Conservation (phyloP, 2,329 filamentous ascomycete genomes). For the Paecilomyces niveus region DNA sequence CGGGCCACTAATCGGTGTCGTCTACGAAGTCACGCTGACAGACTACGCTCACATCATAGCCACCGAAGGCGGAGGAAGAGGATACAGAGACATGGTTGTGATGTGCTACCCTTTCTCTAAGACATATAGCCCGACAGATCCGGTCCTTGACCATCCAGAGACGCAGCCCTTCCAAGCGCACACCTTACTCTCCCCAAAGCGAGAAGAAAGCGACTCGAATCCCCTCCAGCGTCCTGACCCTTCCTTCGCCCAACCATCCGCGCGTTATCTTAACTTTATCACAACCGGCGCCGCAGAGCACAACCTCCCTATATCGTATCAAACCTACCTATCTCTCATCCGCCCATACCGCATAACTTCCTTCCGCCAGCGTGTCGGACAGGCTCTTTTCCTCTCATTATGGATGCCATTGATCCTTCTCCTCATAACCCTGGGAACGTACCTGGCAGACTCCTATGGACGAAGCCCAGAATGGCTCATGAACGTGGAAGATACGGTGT, state of each 20-base stretch:
- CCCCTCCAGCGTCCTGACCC: constrained; percentile 56
- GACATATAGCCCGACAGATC: constrained; percentile 37
- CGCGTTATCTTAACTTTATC: constrained; percentile 76
- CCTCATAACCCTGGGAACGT: constrained; percentile 37
- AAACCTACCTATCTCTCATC: constrained; percentile 61
- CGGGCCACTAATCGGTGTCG: constrained; percentile 81
- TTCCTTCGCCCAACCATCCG: constrained; percentile 72
- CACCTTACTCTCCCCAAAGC: constrained; percentile 66
- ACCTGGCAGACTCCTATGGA: constrained; percentile 58
- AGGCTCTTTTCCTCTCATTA: constrained; percentile 51
- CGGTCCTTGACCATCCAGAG: constrained; percentile 58
- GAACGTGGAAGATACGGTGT: constrained; percentile 44
- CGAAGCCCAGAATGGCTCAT: constrained; percentile 62
- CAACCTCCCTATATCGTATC: constrained; percentile 70
- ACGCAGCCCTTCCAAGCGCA: constrained; percentile 69
- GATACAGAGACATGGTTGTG: constrained; percentile 78
- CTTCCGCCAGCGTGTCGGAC: constrained; percentile 58
- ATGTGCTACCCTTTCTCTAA: constrained; percentile 65
- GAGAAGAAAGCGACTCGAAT: constrained; percentile 9
- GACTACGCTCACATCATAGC: constrained; percentile 84
- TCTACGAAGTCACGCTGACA: constrained; percentile 80
- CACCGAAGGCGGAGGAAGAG: constrained; percentile 78
- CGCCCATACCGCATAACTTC: constrained; percentile 65
- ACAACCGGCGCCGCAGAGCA: constrained; percentile 72
- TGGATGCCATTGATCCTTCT: constrained; percentile 55